phyloP scores from a whole-genome alignment of 495 filamentous ascomycete genomes.

The Bacidia gigantensis region DNA sequence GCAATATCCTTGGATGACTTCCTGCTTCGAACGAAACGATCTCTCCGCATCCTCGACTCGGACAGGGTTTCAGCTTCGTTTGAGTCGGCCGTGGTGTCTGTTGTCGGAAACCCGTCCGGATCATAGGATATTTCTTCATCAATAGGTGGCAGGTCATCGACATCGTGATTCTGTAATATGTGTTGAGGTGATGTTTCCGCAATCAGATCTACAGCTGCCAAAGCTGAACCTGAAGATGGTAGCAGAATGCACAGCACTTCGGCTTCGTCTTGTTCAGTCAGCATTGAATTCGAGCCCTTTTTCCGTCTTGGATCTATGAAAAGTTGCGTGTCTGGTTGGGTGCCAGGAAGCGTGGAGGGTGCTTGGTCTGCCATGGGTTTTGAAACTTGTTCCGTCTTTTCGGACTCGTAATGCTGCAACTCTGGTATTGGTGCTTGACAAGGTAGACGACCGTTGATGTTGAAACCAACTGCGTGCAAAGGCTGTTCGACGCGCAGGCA shows the following conservation, averaged over 20 bases:
- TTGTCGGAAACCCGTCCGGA: conserved; percentile 14
- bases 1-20: conserved; percentile 55
- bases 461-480: conserved; percentile 10
- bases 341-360: conserved; percentile 17
- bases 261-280: conserved; percentile 64
- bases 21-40: background rate
- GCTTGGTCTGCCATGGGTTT: conserved; percentile 20
- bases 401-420: background rate
- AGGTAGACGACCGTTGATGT: conserved; percentile 15
- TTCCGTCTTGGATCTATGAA: conserved; percentile 63
- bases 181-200: conserved; percentile 39
- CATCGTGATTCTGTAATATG: conserved; percentile 37
- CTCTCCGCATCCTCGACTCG: background rate
- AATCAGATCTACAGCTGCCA: conserved; percentile 46
- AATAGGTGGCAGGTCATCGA: conserved; percentile 12
- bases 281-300: conserved; percentile 57
- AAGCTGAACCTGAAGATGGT: conserved; percentile 59
- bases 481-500: too few species aligned
- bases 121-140: conserved; percentile 2
- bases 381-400: background rate
- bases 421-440: conserved; percentile 1
- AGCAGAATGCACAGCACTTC: conserved; percentile 85
- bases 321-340: conserved; percentile 66
- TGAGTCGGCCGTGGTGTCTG: background rate
- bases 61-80: background rate